Base-by-base conservation (phyloP, 1,284 basidiomycete genomes). In the Anthracocystis panici-leucophaei region DNA sequence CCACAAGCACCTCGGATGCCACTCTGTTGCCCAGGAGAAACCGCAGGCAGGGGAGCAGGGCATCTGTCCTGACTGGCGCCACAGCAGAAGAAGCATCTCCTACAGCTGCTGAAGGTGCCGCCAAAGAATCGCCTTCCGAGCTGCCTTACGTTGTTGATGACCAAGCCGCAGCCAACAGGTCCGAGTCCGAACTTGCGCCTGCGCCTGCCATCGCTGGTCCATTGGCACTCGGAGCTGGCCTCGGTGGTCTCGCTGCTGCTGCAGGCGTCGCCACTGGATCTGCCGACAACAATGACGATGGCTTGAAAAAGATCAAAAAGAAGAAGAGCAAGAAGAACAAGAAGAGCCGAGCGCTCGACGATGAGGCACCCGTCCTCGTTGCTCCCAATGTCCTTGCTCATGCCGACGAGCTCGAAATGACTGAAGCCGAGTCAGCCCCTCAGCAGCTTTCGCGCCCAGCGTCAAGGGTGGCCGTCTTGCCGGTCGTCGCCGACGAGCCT, bases 101-200 rank as follows among this genome's bases (percentile, higher is more conserved):
- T 38, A 44, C 18, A 2, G 25, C 54, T 18, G 31, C 41, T 45
- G 58, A n/a, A 29, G 44, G 8, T 35, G 38, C 44, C 8, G 35
- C 16, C n/a, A 52, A 54, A 29, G 59, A 54, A 38, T 10, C 50
- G 10, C 52, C 52, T 20, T 75, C 73, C 11, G 73, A 75, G 61
- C 64, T 75, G 29, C 73, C 73, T 1, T 75, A 75, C 51, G 51
- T 62, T 29, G 54, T 71, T 23, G 57, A 60, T 23, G 73, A 75
- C 31, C 54, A 52, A 27, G 62, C 61, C 21, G 31, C 42, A 16
- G 29, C 44, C 4, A 38, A 60, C 16, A 62, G 42, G 25, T 27
- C 54, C 10, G 27, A 46, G 11, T 38, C 35, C 35, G 35, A 38
- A 12, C 35, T 12, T 38, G 35, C 35, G 11, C 48, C 50, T 42